Evolutionary conservation across 2,329 filamentous ascomycete genomes (phyloP).

Genomic region (Colletotrichum sp.): DNA sequence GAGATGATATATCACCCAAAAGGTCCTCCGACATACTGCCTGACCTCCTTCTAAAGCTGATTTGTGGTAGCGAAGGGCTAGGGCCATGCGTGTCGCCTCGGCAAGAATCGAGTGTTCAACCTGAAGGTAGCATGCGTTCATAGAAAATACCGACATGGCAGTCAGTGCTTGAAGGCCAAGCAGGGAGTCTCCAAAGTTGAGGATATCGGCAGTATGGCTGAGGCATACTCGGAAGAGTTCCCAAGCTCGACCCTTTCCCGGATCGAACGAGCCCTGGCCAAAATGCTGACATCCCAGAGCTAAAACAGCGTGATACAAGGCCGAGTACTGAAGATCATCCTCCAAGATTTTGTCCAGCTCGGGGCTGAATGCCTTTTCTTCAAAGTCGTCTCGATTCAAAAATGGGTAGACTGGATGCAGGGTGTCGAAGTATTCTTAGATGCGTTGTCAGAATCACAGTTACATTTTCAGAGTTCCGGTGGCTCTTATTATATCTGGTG

Average conservation of each 20-base stretch:
- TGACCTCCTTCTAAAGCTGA: neutral
- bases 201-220: neutral
- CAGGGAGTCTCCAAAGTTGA: neutral
- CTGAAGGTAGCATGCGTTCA: neutral
- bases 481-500: neutral
- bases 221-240: neutral
- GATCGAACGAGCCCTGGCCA: neutral
- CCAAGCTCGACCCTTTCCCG: neutral
- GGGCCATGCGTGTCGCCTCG: neutral
- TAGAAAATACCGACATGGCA: neutral
- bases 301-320: neutral
- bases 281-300: neutral
- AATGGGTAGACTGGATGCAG: neutral
- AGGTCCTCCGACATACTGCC: neutral
- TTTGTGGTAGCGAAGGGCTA: neutral
- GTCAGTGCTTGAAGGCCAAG: neutral
- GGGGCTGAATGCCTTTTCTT: neutral
- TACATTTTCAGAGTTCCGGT: neutral
- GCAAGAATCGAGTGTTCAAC: neutral
- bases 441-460: rapidly evolving
- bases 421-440: neutral
- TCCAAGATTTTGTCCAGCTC: neutral
- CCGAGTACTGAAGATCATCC: neutral
- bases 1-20: neutral
- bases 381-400: neutral